phyloP scores from a whole-genome alignment of 75 land plant genomes.

The Cunninghamia lanceolata region DNA sequence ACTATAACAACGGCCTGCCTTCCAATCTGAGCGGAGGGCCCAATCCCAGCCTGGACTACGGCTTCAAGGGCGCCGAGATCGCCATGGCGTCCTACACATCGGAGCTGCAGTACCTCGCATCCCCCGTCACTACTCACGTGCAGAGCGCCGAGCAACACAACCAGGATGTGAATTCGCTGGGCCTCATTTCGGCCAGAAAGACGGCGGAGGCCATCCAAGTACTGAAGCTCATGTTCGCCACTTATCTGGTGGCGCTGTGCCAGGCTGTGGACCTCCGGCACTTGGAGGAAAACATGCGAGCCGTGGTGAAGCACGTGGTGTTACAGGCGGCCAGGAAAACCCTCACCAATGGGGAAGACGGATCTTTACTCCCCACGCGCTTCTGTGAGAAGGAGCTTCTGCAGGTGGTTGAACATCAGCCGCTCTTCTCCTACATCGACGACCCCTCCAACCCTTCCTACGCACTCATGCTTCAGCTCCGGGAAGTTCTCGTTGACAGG shows the following conservation, averaged over 20 bases:
- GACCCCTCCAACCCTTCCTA: conserved; percentile 43
- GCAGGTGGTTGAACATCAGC: conserved; percentile 34
- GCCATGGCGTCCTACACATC: conserved; percentile 89
- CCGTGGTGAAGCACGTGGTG: conserved; percentile 40
- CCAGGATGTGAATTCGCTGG: conserved; percentile 82
- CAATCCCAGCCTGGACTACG: conserved; percentile 83
- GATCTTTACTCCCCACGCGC: conserved; percentile 28
- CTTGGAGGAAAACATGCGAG: conserved; percentile 53
- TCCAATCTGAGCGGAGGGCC: conserved; percentile 73
- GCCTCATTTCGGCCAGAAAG: conserved; percentile 68
- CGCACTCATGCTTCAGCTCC: conserved; percentile 40
- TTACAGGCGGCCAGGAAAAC: conserved; percentile 36
- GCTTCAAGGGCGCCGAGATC: conserved; percentile 83
- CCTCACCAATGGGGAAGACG: conserved; percentile 24
- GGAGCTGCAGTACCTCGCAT: conserved; percentile 76
- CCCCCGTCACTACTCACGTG: conserved; percentile 82
- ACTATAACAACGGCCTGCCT: conserved; percentile 78
- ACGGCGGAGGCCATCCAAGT: conserved; percentile 75
- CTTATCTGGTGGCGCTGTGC: conserved; percentile 51
- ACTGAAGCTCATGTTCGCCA: conserved; percentile 59
- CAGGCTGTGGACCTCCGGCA: conserved; percentile 57
- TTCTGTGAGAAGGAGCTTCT: conserved; percentile 58
- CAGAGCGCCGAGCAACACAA: conserved; percentile 86
- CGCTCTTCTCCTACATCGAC: conserved; percentile 41
- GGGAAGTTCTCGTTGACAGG: conserved; percentile 36